Percentiles rank a stretch among this genome's conserved stretches.
phyloP scores from a whole-genome alignment of 495 filamentous ascomycete genomes.

The Daldinia bambusicola region DNA sequence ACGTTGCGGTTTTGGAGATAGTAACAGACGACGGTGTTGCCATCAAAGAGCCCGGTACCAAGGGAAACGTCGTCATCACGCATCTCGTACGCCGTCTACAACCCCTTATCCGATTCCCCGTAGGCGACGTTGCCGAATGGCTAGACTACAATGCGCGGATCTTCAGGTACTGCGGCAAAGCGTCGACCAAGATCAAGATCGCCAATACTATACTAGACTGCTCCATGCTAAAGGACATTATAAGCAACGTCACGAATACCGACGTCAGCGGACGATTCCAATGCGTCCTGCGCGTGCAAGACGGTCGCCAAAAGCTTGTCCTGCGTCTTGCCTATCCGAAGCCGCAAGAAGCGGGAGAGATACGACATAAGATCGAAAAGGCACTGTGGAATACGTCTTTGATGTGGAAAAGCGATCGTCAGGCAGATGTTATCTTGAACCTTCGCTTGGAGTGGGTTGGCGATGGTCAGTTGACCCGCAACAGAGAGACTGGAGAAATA shows the following conservation, averaged over 20 bases:
- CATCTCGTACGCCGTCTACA: conserved; percentile 19
- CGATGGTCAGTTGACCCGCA: not conserved
- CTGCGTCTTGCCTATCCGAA: conserved; percentile 9
- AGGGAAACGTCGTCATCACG: conserved; percentile 19
- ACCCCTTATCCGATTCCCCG: conserved; percentile 20
- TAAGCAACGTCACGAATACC: not conserved
- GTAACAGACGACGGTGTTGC: conserved; percentile 14
- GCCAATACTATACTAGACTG: conserved; percentile 5
- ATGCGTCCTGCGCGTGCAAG: conserved; percentile 14
- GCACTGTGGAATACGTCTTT: conserved; percentile 8
- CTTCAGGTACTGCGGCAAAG: conserved; percentile 12
- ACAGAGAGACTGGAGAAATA: conserved; percentile 2
- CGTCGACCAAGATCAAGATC: conserved; percentile 8
- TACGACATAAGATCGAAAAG: conserved; percentile 18
- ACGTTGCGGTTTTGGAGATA: conserved; percentile 10
- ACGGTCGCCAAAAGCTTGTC: conserved; percentile 2
- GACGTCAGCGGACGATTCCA: conserved; percentile 11
- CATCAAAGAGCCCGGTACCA: conserved; percentile 14
- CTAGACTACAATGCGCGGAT: conserved; percentile 8
- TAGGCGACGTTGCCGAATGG: conserved; percentile 23
- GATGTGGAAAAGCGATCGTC: conserved; percentile 6
- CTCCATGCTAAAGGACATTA: not conserved
- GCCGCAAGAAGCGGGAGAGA: not conserved
- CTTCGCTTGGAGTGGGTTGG: conserved; percentile 23
- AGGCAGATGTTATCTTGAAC: not conserved